A percentile compares a stretch with the other conserved stretches of the same genome.
phyloP scores from a whole-genome alignment of 495 filamentous ascomycete genomes.

The Cenococcum geophilum region DNA sequence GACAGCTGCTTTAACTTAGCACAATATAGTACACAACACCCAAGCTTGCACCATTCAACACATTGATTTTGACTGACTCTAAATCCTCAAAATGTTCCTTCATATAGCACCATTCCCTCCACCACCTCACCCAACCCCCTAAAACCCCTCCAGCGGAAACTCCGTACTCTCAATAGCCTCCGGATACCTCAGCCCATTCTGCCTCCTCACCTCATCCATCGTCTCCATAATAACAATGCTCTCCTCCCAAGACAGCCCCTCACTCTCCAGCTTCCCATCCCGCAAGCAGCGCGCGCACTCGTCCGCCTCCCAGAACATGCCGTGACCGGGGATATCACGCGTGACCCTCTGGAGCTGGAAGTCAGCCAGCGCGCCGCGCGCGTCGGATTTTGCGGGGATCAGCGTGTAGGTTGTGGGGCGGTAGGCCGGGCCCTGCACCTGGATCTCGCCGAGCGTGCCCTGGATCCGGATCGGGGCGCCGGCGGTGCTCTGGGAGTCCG shows the following conservation, averaged over 20 bases:
- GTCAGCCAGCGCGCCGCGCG: slow-evolving; percentile 39
- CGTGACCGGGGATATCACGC: slow-evolving; percentile 57
- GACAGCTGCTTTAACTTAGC: too few species aligned
- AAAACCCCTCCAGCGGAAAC: slow-evolving; percentile 41
- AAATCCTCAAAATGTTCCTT: too few species aligned
- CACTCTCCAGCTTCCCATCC: slow-evolving; percentile 77
- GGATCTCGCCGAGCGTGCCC: slow-evolving; percentile 80
- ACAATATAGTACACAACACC: too few species aligned
- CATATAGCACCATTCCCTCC: too few species aligned
- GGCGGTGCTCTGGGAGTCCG: slow-evolving; percentile 53
- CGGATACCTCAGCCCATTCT: slow-evolving; percentile 73
- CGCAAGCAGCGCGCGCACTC: slow-evolving; percentile 76
- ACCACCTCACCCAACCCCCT: not conserved
- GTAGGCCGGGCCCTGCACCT: slow-evolving; percentile 68
- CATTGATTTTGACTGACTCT: too few species aligned
- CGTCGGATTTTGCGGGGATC: slow-evolving; percentile 40
- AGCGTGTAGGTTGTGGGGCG: slow-evolving; percentile 54
- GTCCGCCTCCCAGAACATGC: slow-evolving; percentile 96
- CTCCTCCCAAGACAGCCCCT: slow-evolving; percentile 67
- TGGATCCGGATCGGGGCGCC: slow-evolving; percentile 73
- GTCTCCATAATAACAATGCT: slow-evolving; percentile 87
- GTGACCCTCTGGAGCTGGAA: slow-evolving; percentile 39
- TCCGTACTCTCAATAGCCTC: slow-evolving; percentile 73
- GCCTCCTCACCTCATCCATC: slow-evolving; percentile 85
- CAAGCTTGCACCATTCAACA: too few species aligned